Base-by-base conservation (phyloP, 306 rosid genomes). In the Quercus ilex region DNA sequence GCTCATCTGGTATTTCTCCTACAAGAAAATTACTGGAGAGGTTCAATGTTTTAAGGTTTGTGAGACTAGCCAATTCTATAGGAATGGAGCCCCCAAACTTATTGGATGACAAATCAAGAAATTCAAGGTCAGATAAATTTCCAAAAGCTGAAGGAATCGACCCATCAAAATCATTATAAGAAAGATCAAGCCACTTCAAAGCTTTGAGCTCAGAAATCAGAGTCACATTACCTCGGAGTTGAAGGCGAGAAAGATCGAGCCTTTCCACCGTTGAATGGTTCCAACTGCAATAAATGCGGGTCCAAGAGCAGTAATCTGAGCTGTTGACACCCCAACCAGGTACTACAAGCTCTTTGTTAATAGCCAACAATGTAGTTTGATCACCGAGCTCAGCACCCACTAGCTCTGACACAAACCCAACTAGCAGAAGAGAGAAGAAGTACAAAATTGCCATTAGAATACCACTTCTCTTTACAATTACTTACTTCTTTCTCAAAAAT, bases 231-330 rank as follows among this genome's bases (percentile, higher is more conserved):
- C 98, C 99, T 91, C 91, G 85, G 76, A 95, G 97, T 26, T 87
- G 86, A 59, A 31, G 80, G 49, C 75, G 96, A 79, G 98, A 84
- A 67, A 95, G 97, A 88, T 95, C 96, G 51, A 95, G 92, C 86
- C 82, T 79, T 80, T 88, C 94, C 56, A 93, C 97, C 89, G 77
- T 79, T 60, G 94, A 91, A 80, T 74, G 88, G 72, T 91, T 90
- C 73, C 55, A 86, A 49, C 83, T 81, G 82, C 99, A 95, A 74
- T n/a, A 58, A 17, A 95, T 83, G 68, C 98, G 97, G 41, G 86
- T 93, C 99, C 99, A 95, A 65, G 87, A 78, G 77, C 99, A 95
- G 87, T 88, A 88, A 64, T 84, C 86, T 55, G 98, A 90, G 86
- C 3, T 82, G 86, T 85, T 89, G 31, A 56, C 81, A 71, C 92